phyloP scores from a whole-genome alignment of 2,329 filamentous ascomycete species.

The Parastagonospora nodorum region DNA sequence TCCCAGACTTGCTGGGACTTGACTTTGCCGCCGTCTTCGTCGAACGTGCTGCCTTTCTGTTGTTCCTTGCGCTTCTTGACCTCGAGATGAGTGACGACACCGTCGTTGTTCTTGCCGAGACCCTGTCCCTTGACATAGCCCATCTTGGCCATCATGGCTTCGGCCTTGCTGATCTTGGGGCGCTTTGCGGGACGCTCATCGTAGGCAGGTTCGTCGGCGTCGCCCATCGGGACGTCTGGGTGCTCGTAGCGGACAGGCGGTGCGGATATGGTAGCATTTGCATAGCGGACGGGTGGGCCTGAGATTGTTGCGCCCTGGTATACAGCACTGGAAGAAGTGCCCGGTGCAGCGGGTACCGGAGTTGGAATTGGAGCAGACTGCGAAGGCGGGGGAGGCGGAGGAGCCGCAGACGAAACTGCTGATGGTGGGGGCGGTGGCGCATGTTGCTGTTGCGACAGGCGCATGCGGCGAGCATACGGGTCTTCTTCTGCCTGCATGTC shows the following conservation, averaged over 20 bases:
- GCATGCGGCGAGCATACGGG: constrained; percentile 27
- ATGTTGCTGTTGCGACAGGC: constrained; percentile 16
- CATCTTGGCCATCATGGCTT: constrained; percentile 89
- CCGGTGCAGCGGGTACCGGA: constrained; percentile 20
- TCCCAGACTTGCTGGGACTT: constrained; percentile 58
- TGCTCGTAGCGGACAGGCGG: constrained; percentile 75
- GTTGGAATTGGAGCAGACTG: constrained; percentile 1
- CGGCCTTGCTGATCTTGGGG: constrained; percentile 57
- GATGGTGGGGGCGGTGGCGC: constrained; percentile 14
- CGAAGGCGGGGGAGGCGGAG: constrained; percentile 1
- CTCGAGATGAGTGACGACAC: constrained; percentile 84
- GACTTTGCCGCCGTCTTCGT: constrained; percentile 57
- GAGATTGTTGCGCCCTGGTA: constrained; percentile 66
- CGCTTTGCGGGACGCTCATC: constrained; percentile 51
- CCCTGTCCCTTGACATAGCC: constrained; percentile 90
- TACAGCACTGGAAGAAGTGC: constrained; percentile 48
- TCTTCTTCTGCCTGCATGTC: constrained; percentile 32
- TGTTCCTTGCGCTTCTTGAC: constrained; percentile 50
- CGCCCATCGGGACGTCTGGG: constrained; percentile 16
- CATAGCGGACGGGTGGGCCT: constrained; percentile 76
- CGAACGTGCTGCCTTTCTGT: constrained; percentile 23
- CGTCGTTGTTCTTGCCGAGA: constrained; percentile 78
- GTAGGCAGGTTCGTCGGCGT: constrained; percentile 12
- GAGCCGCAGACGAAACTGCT: constrained; percentile 1
- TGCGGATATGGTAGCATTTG: constrained; percentile 70